Evolutionary conservation across 495 filamentous ascomycete species (phyloP).

Genomic region (Daldinia childiae): DNA sequence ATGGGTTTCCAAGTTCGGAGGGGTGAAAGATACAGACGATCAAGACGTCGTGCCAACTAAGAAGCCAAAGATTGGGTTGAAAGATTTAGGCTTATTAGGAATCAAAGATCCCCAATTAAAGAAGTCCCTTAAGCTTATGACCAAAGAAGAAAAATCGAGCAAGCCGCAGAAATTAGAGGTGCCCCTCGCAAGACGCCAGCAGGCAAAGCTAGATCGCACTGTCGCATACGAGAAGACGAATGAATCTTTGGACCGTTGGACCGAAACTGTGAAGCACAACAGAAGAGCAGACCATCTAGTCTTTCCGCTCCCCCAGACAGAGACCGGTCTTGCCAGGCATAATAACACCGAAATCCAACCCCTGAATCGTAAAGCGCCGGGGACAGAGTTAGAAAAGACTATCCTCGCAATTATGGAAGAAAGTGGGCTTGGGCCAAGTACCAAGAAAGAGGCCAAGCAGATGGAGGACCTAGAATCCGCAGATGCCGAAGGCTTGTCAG

Average conservation of each 20-base stretch:
- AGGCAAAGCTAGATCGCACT: constrained; percentile 84
- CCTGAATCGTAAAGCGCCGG: constrained; percentile 64
- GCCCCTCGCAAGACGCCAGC: constrained; percentile 87
- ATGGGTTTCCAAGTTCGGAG: constrained; percentile 71
- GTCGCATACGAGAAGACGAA: constrained; percentile 92
- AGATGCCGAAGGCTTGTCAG: constrained; percentile 72
- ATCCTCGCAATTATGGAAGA: constrained; percentile 90
- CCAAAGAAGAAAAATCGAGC: constrained; percentile 60
- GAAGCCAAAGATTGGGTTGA: constrained; percentile 78
- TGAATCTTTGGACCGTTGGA: constrained; percentile 88
- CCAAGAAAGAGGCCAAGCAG: constrained; percentile 59
- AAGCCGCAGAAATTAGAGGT: constrained; percentile 79
- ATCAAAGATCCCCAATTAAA: constrained; percentile 80
- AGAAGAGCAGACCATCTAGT: constrained; percentile 88
- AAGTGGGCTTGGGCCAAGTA: constrained; percentile 72
- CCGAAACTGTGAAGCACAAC: constrained; percentile 93
- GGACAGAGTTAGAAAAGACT: constrained; percentile 82
- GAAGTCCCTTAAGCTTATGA: constrained; percentile 77
- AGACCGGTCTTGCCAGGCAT: constrained; percentile 55
- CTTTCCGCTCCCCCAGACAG: constrained; percentile 85
- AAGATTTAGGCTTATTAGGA: constrained; percentile 75
- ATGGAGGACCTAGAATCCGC: constrained; percentile 71
- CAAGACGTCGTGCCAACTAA: constrained; percentile 47
- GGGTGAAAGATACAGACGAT: constrained; percentile 48
- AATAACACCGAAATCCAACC: constrained; percentile 63